Conservation (phyloP, 495 filamentous ascomycete species). For the Hypoxylon perforatum region DNA sequence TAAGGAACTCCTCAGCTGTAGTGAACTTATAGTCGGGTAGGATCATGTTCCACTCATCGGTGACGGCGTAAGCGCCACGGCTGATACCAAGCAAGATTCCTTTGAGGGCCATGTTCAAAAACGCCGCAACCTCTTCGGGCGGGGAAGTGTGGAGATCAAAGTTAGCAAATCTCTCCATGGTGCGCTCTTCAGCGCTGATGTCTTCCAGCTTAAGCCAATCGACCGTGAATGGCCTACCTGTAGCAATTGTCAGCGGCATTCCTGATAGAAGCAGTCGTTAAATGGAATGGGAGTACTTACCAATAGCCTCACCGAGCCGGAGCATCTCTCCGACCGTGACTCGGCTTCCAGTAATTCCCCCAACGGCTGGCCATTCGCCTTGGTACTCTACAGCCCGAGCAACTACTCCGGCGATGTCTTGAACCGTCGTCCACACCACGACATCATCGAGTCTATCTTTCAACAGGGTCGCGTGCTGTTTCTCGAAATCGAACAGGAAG, state of each 20-base stretch:
- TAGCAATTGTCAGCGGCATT: neutral
- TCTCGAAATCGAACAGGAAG: constrained; percentile 55
- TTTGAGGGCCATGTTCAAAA: constrained; percentile 41
- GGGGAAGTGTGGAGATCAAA: constrained; percentile 56
- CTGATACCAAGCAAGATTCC: constrained; percentile 53
- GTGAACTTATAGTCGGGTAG: constrained; percentile 64
- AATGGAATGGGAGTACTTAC: constrained; percentile 42
- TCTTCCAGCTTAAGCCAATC: constrained; percentile 56
- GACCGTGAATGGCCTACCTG: constrained; percentile 51
- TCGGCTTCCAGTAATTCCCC: constrained; percentile 60
- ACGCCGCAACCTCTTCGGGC: constrained; percentile 45
- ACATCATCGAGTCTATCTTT: constrained; percentile 53
- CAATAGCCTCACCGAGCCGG: constrained; percentile 59
- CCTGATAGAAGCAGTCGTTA: neutral
- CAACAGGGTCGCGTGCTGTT: constrained; percentile 56
- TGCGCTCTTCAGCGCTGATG: constrained; percentile 52
- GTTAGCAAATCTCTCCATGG: constrained; percentile 50
- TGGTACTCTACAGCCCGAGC: constrained; percentile 61
- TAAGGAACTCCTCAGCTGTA: constrained; percentile 57
- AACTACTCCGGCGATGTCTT: constrained; percentile 62
- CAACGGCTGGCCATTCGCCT: constrained; percentile 64
- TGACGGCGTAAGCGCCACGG: constrained; percentile 51
- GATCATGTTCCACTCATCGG: constrained; percentile 63
- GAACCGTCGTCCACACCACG: constrained; percentile 58
- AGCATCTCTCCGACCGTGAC: constrained; percentile 55